These are phyloP conservation scores for Aphanomyces cochlioides DNA, from an alignment of 352 stramenopile genomes.

Conservation along the genomic window DNA sequence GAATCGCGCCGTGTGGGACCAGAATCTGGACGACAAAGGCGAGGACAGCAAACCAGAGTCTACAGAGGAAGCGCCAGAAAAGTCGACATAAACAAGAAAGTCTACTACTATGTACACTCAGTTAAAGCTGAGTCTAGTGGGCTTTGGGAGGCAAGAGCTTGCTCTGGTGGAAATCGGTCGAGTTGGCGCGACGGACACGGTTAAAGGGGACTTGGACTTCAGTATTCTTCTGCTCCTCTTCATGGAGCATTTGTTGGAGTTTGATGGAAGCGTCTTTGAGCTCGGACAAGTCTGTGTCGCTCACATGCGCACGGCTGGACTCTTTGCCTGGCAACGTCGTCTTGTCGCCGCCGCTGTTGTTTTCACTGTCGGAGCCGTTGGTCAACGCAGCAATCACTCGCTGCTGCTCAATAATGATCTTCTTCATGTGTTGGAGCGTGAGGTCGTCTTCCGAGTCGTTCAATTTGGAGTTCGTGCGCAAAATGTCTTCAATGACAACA, in stretches of 20 bases:
- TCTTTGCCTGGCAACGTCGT: conserved; percentile 20
- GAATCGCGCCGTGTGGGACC: conserved; percentile 16
- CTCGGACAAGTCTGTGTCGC: conserved; percentile 58
- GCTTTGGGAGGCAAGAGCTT: conserved; percentile 15
- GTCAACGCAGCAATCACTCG: conserved; percentile 67
- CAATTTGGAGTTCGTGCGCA: conserved; percentile 68
- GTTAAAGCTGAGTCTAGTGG: not conserved
- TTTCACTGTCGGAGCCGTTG: conserved; percentile 56
- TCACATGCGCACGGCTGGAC: conserved; percentile 40
- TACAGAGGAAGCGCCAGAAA: not conserved
- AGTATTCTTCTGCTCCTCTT: conserved; percentile 44
- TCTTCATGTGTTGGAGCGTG: conserved; percentile 67
- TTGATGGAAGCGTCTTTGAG: conserved; percentile 59
- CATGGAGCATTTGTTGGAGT: conserved; percentile 53
- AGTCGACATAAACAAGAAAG: too few species aligned
- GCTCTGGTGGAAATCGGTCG: conserved; percentile 40
- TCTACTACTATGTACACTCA: too few species aligned
- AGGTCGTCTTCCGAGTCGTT: conserved; percentile 70
- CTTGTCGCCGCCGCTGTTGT: conserved; percentile 21
- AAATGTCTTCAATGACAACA: conserved; percentile 96
- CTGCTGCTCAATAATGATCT: conserved; percentile 75
- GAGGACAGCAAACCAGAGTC: not conserved
- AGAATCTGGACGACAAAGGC: conserved; percentile 14
- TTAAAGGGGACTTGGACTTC: conserved; percentile 44
- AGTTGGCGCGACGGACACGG: conserved; percentile 55